Conservation (phyloP, 352 stramenopile species). For the Globisporangium megalacanthum region DNA sequence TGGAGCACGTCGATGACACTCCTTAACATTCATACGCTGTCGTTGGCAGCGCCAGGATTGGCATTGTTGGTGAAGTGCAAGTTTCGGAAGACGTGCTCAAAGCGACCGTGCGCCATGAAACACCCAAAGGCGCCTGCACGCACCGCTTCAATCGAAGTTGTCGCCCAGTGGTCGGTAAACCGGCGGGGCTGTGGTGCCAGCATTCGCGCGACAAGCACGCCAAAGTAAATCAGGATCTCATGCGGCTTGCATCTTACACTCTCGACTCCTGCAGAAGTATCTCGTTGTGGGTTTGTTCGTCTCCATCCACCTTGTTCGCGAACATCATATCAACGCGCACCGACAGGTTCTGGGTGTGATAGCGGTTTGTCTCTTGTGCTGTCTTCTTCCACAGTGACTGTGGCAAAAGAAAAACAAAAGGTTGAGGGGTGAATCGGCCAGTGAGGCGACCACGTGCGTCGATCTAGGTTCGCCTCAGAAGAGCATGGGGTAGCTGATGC, state of each 20-base stretch:
- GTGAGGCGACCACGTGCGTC: too few species aligned
- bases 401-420: too few species aligned
- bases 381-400: too few species aligned
- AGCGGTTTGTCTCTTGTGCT: too few species aligned
- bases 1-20: background rate
- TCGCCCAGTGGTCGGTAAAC: background rate
- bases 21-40: background rate
- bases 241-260: background rate
- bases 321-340: too few species aligned
- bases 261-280: too few species aligned
- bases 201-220: conserved; percentile 4
- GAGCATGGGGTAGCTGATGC: too few species aligned
- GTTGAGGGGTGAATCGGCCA: too few species aligned
- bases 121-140: background rate
- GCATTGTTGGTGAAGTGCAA: background rate
- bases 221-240: background rate
- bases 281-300: too few species aligned
- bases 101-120: background rate
- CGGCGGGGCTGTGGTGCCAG: background rate
- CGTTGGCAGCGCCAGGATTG: background rate
- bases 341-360: too few species aligned
- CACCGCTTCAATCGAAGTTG: background rate
- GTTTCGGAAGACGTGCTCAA: background rate
- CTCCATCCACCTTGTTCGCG: too few species aligned
- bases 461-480: too few species aligned